A percentile compares a stretch with the other conserved stretches of the same genome.
These are phyloP conservation scores for Uronychia binucleata DNA, from an alignment of 73 alveolate species.

Conservation along the genomic window DNA sequence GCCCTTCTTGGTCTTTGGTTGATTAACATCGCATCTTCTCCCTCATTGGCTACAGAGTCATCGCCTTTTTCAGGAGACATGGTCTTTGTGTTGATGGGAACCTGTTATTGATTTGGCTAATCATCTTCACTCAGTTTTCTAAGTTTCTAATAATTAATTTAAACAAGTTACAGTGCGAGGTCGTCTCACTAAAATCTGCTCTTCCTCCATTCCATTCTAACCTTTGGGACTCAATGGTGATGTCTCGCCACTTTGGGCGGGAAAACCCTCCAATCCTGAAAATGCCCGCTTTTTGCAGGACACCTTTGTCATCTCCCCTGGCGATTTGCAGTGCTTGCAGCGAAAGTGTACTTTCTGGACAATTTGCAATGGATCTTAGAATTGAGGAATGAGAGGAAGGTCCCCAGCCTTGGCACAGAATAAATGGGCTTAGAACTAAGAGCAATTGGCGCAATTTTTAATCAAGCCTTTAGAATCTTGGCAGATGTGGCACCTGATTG, in stretches of 20 bases:
- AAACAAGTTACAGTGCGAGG: background rate
- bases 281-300: no score
- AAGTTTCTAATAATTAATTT: background rate
- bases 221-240: no score
- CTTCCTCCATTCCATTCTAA: no score
- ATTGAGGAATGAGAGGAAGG: no score
- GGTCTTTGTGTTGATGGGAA: background rate
- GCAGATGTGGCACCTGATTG: no score
- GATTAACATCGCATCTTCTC: background rate
- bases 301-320: no score
- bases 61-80: background rate
- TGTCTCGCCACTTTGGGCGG: no score
- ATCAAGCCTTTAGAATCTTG: background rate
- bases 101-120: background rate
- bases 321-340: no score
- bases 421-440: background rate
- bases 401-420: background rate
- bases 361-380: no score
- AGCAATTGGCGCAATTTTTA: slow-evolving; percentile 3
- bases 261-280: no score
- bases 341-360: no score
- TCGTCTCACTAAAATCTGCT: no score
- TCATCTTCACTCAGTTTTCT: background rate
- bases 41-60: background rate
- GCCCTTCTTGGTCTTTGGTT: background rate